Evolutionary conservation across 139 green algal genomes (phyloP), one percentile per base, ranked within the genome.

Genomic region (Zygnema cylindricum): DNA sequence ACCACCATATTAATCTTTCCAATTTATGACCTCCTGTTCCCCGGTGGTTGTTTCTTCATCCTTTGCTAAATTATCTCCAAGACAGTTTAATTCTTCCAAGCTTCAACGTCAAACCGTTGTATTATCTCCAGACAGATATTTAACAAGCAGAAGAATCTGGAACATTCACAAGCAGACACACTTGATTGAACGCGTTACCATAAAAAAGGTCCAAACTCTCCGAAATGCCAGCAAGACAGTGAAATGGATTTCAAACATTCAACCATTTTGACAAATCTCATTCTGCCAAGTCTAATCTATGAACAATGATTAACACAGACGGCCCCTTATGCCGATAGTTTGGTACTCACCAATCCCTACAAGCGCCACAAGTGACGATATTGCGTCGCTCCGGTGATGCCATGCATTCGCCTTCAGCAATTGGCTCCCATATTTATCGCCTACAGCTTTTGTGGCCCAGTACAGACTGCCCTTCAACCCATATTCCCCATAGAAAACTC

Each of bases 341-440:
- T 63, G 16, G 71, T 7, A 7, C 81, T 77, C 86, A 86, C 81
- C 90, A 43, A 93, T 69, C 38, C 90, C 90, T 25, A 93, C 71
- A 40, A 92, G 49, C 0, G 90, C 90, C 21, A 89, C 81, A 33
- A 92, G 36, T 39, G 90, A 92, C 2, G 87, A 90, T 77, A 92
- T 39, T 21, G 90, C 84, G 57, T 93, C 90, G 49, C 69, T 88
- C 43, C 90, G 82, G 43, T 93, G 90, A 43, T 93, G 90, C 88
- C 81, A 91, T 2, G 90, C 90, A 42, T 92, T 93, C 22, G 90
- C 90, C 43, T 76, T 75, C 33, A 93, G 40, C 33, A 93, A 57
- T 35, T 82, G 49, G 81, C 63, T 91, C 35, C 55, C 69, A 7
- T 79, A 69, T 25, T n/a, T 39, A 22, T 91, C 55, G n/a, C 41